Base-by-base conservation (phyloP, 1,284 basidiomycete genomes). In the Takashimella tepidaria region DNA sequence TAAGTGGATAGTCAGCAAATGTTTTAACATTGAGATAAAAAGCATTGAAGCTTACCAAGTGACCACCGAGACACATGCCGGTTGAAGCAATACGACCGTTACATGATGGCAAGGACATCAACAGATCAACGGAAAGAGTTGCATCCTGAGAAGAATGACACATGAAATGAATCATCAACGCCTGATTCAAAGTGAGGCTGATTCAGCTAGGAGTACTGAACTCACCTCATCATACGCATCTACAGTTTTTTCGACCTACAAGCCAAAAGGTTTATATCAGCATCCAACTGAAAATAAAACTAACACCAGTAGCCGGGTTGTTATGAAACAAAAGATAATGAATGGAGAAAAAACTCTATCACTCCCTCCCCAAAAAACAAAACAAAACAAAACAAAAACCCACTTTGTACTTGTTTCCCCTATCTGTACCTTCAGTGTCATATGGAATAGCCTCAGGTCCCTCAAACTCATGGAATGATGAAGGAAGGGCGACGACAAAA, bases 331-430 rank as follows among this genome's bases (percentile, higher is more conserved):
- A n/a, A n/a, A n/a, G n/a, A n/a, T n/a, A n/a, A n/a, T n/a, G n/a
- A n/a, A n/a, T n/a, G n/a, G n/a, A n/a, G n/a, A n/a, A n/a, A n/a
- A n/a, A n/a, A n/a, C n/a, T n/a, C n/a, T n/a, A n/a, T n/a, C n/a
- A n/a, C n/a, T n/a, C n/a, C n/a, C n/a, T n/a, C n/a, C n/a, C n/a
- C n/a, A n/a, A n/a, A n/a, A n/a, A n/a, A n/a, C n/a, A n/a, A n/a
- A 8, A 37, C 31, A 37, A 8, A 37, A 8, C 31, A 37, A 37
- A 37, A 8, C 31, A 37, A 24, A 25, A 60, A 51, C 64, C 49
- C 62, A 82, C 89, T 81, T 95, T 95, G 79, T 87, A 93, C 63
- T 79, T 82, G 77, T 96, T 95, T 11, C 92, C 92, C 59, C 86
- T 77, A 68, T 92, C 89, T 20, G 92, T 92, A 81, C 90, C 91